Conservation (phyloP, 352 stramenopile genomes). For the Globisporangium cystogenes region DNA sequence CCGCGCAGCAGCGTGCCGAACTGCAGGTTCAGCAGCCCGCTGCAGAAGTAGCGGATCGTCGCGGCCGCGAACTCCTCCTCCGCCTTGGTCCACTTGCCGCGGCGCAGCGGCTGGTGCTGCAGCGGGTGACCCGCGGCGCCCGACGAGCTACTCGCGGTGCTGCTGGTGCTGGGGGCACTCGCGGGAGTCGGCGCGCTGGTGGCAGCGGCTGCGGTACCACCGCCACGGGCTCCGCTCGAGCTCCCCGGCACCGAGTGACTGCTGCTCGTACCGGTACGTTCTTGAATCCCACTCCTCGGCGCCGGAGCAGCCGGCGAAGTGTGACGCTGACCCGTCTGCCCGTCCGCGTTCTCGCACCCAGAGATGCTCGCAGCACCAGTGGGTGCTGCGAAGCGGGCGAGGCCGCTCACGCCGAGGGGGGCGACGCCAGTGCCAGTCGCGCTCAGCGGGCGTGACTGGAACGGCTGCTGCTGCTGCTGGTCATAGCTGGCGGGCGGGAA, state of each 20-base stretch:
- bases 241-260: not conserved
- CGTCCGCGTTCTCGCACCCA: not conserved
- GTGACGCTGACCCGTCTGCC: not conserved
- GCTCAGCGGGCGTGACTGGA: not conserved
- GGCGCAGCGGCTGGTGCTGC: constrained; percentile 25
- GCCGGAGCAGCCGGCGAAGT: not conserved
- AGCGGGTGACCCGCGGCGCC: not conserved
- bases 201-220: not conserved
- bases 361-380: not conserved
- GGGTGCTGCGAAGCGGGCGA: not conserved
- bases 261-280: not conserved
- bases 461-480: not conserved
- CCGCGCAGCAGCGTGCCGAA: constrained; percentile 70
- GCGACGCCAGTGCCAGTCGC: too few relatives aligned
- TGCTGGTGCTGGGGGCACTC: too few relatives aligned
- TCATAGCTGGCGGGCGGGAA: not conserved
- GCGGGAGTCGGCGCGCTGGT: not conserved
- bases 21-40: constrained; percentile 55
- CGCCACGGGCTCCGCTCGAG: too few relatives aligned
- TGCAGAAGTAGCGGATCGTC: constrained; percentile 68
- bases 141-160: too few relatives aligned
- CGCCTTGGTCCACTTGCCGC: constrained; percentile 67
- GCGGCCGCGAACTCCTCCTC: constrained; percentile 62
- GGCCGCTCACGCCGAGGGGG: not conserved
- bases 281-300: not conserved